These are phyloP conservation scores for Recurvomyces mirabilis DNA, from an alignment of 495 filamentous ascomycete species.

Conservation along the genomic window DNA sequence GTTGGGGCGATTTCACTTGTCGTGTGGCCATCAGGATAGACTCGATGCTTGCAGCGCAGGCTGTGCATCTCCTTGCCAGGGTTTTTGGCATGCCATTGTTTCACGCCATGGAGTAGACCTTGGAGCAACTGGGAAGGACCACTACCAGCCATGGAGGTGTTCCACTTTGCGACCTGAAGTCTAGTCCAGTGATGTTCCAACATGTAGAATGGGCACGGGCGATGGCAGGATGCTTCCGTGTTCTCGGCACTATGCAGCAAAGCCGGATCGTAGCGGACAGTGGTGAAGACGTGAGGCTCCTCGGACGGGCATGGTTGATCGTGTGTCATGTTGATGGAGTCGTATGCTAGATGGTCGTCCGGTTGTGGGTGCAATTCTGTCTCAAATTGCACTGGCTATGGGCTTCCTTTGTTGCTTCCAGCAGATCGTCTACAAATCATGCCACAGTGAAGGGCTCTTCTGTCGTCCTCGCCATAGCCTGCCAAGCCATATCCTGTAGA, in stretches of 20 bases:
- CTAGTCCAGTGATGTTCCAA: constrained; percentile 51
- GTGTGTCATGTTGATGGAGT: background rate
- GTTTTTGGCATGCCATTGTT: constrained; percentile 3
- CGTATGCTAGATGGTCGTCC: background rate
- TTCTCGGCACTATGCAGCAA: constrained; percentile 42
- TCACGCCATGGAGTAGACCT: constrained; percentile 1
- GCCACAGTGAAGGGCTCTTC: no score
- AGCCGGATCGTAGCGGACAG: constrained; percentile 62
- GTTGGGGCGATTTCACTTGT: constrained; percentile 36
- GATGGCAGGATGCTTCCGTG: constrained; percentile 15
- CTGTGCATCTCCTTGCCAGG: background rate
- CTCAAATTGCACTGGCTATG: no score
- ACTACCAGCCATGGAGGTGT: background rate
- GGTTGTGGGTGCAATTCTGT: no score
- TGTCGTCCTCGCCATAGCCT: no score
- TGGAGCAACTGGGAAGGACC: constrained; percentile 6
- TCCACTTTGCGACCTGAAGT: constrained; percentile 12
- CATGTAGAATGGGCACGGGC: constrained; percentile 66
- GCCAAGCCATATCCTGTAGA: no score
- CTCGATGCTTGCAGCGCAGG: constrained; percentile 2
- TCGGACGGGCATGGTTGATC: background rate
- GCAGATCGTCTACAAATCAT: no score
- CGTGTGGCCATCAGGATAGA: constrained; percentile 3
- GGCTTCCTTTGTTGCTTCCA: no score
- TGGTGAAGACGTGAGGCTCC: constrained; percentile 47